Conservation (phyloP, 768 basidiomycete species). For the Mycena maculata region DNA sequence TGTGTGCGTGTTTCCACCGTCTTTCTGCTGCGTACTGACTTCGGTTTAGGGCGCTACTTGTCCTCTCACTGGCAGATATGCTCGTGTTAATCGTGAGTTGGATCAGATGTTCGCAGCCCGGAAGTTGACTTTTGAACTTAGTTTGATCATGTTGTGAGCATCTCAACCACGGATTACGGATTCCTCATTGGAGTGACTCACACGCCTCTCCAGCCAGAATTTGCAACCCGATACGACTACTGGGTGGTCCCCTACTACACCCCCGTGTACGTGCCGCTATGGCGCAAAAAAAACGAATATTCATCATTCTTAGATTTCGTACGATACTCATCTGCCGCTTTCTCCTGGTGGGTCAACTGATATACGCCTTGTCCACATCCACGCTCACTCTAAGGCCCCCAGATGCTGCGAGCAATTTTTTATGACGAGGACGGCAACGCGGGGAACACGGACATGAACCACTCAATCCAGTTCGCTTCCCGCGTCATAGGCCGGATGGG, state of each 20-base stretch:
- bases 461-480: conserved; percentile 35
- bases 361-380: too few relatives aligned
- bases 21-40: not conserved
- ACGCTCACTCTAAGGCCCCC: too few relatives aligned
- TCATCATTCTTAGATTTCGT: conserved; percentile 38
- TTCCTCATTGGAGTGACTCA: not conserved
- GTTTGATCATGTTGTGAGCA: conserved; percentile 42
- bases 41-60: conserved; percentile 38
- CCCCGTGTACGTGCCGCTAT: conserved; percentile 42
- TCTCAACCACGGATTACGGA: not conserved
- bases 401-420: conserved; percentile 43
- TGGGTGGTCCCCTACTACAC: conserved; percentile 51
- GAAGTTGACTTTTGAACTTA: too few relatives aligned
- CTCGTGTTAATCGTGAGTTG: conserved; percentile 39
- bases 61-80: conserved; percentile 48
- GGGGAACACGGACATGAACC: not conserved
- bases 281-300: too few relatives aligned
- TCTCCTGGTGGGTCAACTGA: too few relatives aligned
- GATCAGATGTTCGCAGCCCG: too few relatives aligned
- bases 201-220: conserved; percentile 36
- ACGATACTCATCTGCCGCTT: conserved; percentile 50
- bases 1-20: conserved; percentile 31
- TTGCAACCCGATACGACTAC: conserved; percentile 46
- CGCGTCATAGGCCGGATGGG: conserved; percentile 43
- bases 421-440: conserved; percentile 34